phyloP scores from a whole-genome alignment of 1,139 yeast genomes.

The Sporopachydermia cereana region DNA sequence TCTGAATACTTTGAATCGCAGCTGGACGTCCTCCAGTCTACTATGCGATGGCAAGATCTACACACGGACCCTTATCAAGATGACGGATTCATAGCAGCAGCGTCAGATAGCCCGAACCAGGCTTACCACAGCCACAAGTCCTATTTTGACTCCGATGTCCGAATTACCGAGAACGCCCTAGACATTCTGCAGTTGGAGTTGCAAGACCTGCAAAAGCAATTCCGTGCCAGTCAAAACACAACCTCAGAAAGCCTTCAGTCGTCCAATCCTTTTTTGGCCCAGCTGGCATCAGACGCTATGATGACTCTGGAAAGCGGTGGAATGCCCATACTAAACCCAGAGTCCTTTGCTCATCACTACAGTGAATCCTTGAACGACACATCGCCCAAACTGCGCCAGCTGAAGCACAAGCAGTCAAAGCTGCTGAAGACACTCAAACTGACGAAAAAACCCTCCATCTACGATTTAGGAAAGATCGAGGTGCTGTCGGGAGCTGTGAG shows the following conservation, averaged over 20 bases:
- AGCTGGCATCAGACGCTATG: neutral
- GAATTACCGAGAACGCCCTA: conserved; percentile 5
- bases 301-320: neutral
- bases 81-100: neutral
- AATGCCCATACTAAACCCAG: neutral
- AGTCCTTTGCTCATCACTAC: neutral
- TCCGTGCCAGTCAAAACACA: neutral
- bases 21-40: neutral
- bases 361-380: neutral
- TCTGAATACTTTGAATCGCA: conserved; percentile 5
- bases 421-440: neutral
- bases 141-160: neutral
- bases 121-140: neutral
- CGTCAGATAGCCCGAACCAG: neutral
- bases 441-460: conserved; percentile 2
- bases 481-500: neutral
- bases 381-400: neutral
- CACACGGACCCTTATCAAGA: neutral
- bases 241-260: too few relatives aligned
- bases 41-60: neutral
- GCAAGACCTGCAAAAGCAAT: conserved; percentile 1
- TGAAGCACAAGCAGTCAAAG: neutral
- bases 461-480: neutral
- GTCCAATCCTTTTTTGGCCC: neutral
- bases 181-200: conserved; percentile 1